A percentile compares a stretch with the other conserved stretches of the same genome.
phyloP scores from a whole-genome alignment of 2,329 filamentous ascomycete species.

The Venturiaceae sp. region DNA sequence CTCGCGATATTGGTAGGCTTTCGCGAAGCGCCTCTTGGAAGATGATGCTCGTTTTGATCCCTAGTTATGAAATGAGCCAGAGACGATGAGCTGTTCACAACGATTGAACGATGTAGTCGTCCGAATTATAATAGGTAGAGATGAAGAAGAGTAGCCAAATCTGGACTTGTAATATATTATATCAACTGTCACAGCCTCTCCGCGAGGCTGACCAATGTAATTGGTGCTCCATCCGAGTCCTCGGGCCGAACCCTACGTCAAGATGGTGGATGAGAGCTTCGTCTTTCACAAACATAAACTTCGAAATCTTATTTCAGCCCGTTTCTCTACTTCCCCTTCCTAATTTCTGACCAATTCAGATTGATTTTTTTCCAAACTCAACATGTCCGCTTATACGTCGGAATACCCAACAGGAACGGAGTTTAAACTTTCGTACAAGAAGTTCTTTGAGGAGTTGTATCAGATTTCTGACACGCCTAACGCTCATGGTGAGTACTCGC shows the following conservation, averaged over 20 bases:
- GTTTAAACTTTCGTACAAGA: constrained; percentile 30
- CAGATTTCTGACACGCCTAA: constrained; percentile 35
- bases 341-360: neutral
- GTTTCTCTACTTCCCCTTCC: neutral
- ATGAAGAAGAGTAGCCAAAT: neutral
- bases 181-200: neutral
- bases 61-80: too few relatives aligned
- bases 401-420: constrained; percentile 20
- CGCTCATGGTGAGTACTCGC: constrained; percentile 29
- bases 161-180: neutral
- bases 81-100: too few relatives aligned
- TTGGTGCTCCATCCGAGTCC: neutral
- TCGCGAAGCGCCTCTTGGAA: too few relatives aligned
- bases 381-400: constrained; percentile 18
- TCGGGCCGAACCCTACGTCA: neutral
- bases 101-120: too few relatives aligned
- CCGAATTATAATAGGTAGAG: neutral
- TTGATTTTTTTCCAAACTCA: too few relatives aligned
- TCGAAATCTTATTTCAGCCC: too few relatives aligned
- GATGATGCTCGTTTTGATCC: too few relatives aligned
- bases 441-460: constrained; percentile 39
- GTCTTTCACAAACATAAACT: too few relatives aligned
- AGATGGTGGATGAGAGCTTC: too few relatives aligned
- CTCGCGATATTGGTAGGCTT: neutral
- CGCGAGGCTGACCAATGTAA: neutral